These are phyloP conservation scores for Pisolithus thermaeus DNA, from an alignment of 1,284 basidiomycete species.

Conservation along the genomic window DNA sequence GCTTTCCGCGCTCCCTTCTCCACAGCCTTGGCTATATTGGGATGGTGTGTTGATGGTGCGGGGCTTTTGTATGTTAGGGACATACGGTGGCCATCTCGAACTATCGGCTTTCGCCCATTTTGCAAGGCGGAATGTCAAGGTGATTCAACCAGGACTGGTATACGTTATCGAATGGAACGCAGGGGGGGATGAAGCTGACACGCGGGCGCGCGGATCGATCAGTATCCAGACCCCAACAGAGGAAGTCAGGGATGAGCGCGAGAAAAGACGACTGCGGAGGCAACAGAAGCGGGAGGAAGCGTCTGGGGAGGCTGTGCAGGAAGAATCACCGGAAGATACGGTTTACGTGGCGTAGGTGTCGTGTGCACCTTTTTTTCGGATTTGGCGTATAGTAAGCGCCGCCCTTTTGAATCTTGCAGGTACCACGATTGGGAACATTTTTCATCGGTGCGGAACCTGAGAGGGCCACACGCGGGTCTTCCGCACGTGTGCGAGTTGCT, in stretches of 20 bases:
- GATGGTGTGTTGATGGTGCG: too few relatives aligned
- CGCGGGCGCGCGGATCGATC: slow-evolving; percentile 17
- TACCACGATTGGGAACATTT: slow-evolving; percentile 95
- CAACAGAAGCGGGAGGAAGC: slow-evolving; percentile 28
- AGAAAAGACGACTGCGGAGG: slow-evolving; percentile 24
- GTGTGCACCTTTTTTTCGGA: slow-evolving; percentile 10
- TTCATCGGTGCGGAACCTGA: slow-evolving; percentile 82
- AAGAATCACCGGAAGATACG: slow-evolving; percentile 33
- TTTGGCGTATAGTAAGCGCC: slow-evolving; percentile 5
- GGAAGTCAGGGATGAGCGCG: slow-evolving; percentile 29
- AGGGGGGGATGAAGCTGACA: slow-evolving; percentile 36
- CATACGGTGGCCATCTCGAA: slow-evolving; percentile 89
- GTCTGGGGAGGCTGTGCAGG: slow-evolving; percentile 25
- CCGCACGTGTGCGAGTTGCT: slow-evolving; percentile 62
- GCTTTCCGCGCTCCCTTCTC: too few relatives aligned
- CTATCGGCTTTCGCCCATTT: slow-evolving; percentile 86
- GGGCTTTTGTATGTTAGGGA: slow-evolving; percentile 41
- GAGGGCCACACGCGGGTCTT: slow-evolving; percentile 78
- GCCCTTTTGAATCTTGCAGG: slow-evolving; percentile 30
- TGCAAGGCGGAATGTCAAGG: slow-evolving; percentile 75
- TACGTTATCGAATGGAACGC: slow-evolving; percentile 76
- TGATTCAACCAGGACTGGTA: slow-evolving; percentile 83
- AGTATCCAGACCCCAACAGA: slow-evolving; percentile 22
- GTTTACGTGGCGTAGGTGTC: slow-evolving; percentile 75
- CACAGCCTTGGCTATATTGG: too few relatives aligned